A percentile compares a stretch with the other conserved stretches of the same genome.
Conservation (phyloP, 177 flowering plant genomes). For the Vitis hybrid region DNA sequence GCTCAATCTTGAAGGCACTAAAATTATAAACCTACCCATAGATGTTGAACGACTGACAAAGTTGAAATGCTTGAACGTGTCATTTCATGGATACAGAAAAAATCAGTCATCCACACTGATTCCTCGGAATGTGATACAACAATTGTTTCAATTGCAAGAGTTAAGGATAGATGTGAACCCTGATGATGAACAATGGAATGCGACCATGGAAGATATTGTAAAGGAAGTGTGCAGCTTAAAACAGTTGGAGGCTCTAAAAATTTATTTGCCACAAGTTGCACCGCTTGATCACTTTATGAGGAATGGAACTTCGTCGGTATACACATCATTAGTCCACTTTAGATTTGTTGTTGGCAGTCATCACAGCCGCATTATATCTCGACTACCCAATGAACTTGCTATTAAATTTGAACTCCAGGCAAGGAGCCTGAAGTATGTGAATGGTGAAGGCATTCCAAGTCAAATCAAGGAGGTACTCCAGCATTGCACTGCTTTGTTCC, state of each 20-base stretch:
- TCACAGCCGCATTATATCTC: not conserved
- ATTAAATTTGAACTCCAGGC: not conserved
- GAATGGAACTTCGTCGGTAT: not conserved
- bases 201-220: not conserved
- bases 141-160: not conserved
- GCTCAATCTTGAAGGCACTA: conserved; percentile 11
- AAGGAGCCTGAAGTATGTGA: not conserved
- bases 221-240: not conserved
- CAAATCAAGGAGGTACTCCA: too few relatives aligned
- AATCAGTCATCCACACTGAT: not conserved
- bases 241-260: not conserved
- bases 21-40: not conserved
- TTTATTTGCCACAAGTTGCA: not conserved
- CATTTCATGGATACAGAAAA: not conserved
- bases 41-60: not conserved
- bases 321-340: not conserved
- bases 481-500: too few relatives aligned
- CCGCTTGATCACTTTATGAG: not conserved
- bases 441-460: too few relatives aligned
- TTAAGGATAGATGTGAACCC: conserved; percentile 9
- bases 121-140: not conserved
- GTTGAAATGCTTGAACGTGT: conserved; percentile 1
- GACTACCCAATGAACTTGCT: not conserved
- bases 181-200: not conserved
- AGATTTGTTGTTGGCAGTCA: too few relatives aligned